A percentile compares a stretch with the other conserved stretches of the same genome.
phyloP scores from a whole-genome alignment of 176 grass and related monocot species.

The Tillandsia fasciculata region DNA sequence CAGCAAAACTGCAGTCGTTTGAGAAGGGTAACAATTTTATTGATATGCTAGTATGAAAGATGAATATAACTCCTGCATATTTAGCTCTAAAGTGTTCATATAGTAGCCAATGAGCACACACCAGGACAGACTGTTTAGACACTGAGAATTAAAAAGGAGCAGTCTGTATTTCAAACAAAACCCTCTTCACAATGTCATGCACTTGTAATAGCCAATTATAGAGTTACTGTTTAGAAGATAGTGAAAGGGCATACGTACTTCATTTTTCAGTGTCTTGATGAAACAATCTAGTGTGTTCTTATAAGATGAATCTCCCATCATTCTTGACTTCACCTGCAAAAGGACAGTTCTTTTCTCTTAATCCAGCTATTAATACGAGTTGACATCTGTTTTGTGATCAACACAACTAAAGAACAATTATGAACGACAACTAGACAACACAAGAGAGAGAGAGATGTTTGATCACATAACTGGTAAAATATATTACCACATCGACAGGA shows the following conservation, averaged over 20 bases:
- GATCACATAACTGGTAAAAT: neutral
- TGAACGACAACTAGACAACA: neutral
- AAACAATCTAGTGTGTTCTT: conserved; percentile 86
- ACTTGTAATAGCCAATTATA: no score
- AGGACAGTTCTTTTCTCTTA: conserved; percentile 10
- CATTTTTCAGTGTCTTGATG: conserved; percentile 88
- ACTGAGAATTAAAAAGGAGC: neutral
- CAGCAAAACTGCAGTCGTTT: no score
- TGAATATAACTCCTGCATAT: no score
- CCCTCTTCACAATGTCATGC: no score
- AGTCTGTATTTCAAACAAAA: neutral
- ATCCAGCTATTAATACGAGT: neutral
- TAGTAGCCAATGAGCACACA: no score
- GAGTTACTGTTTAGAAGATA: neutral
- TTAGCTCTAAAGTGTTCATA: no score
- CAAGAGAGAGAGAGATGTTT: neutral
- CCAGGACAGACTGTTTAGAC: no score
- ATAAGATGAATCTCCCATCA: conserved; percentile 96
- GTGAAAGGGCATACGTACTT: conserved; percentile 40
- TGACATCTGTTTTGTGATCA: neutral
- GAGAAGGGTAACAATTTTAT: no score
- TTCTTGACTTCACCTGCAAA: conserved; percentile 91
- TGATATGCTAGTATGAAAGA: no score
- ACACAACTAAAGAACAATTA: neutral
- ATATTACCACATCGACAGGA: conserved; percentile 87